These are phyloP conservation scores for Colletotrichum endophyticum DNA, from an alignment of 2,329 filamentous ascomycete species.

Conservation along the genomic window DNA sequence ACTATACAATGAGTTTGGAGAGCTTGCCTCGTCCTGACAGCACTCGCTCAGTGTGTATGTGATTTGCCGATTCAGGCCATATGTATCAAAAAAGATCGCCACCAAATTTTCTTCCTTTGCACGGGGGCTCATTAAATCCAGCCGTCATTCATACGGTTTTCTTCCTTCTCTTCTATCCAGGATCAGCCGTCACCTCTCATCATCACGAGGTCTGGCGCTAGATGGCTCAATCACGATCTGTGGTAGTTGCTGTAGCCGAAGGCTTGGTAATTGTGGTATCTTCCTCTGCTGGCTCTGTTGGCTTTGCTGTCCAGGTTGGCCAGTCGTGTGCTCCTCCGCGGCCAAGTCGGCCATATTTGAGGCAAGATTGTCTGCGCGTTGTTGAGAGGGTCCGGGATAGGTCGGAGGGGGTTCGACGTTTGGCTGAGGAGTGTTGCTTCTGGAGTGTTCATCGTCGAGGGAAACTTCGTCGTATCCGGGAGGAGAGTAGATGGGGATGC, in stretches of 20 bases:
- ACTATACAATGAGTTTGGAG: constrained; percentile 10
- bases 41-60: background rate
- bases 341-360: constrained; percentile 24
- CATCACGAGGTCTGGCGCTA: constrained; percentile 26
- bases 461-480: constrained; percentile 60
- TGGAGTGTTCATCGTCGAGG: constrained; percentile 43
- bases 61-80: background rate
- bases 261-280: constrained; percentile 56
- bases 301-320: constrained; percentile 17
- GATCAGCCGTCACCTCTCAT: constrained; percentile 4
- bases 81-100: constrained; percentile 5
- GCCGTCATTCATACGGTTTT: constrained; percentile 6
- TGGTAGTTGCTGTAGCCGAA: constrained; percentile 55
- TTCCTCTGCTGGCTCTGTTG: constrained; percentile 26
- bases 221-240: constrained; percentile 66
- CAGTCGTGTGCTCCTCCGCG: constrained; percentile 22
- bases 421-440: constrained; percentile 43
- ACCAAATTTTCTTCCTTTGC: background rate
- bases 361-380: constrained; percentile 12
- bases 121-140: background rate
- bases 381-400: constrained; percentile 47
- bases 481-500: constrained; percentile 49
- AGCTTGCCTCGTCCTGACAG: background rate
- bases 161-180: background rate
- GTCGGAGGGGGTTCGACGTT: constrained; percentile 53